A percentile compares a stretch with the other conserved stretches of the same genome.
Evolutionary conservation across 1,284 basidiomycete species (phyloP).

Genomic region (Meira miltonrushii): DNA sequence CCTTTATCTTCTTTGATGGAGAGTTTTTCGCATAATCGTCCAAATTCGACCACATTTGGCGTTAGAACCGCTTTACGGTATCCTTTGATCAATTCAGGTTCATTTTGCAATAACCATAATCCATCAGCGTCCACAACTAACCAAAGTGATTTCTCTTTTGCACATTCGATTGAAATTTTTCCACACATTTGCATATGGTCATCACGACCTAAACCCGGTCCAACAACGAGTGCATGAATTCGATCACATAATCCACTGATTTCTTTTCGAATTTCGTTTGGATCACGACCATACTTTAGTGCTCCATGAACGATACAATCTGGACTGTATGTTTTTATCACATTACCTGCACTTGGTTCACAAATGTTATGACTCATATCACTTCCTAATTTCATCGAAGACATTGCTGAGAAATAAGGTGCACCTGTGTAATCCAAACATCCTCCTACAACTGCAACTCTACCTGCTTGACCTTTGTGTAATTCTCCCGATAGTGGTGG

Average conservation of each 20-base stretch:
- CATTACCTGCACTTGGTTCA: constrained; percentile 73
- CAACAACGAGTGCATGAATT: constrained; percentile 84
- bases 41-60: constrained; percentile 91
- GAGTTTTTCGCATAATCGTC: constrained; percentile 69
- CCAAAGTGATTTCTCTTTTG: constrained; percentile 66
- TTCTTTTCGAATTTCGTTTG: constrained; percentile 57
- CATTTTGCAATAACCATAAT: constrained; percentile 70
- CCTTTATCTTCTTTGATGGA: constrained; percentile 4
- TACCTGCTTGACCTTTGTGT: constrained; percentile 94
- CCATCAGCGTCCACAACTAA: constrained; percentile 91
- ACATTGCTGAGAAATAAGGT: constrained; percentile 64
- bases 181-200: constrained; percentile 76
- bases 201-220: constrained; percentile 72
- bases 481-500: constrained; percentile 76
- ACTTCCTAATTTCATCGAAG: constrained; percentile 59
- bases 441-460: constrained; percentile 89
- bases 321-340: constrained; percentile 90
- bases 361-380: constrained; percentile 96
- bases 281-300: constrained; percentile 4
- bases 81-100: constrained; percentile 69
- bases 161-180: constrained; percentile 56
- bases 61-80: constrained; percentile 79
- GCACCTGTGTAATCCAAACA: constrained; percentile 92
- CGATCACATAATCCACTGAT: constrained; percentile 70
- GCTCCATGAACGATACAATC: constrained; percentile 72